Percentiles rank a stretch among this genome's conserved stretches.
phyloP scores from a whole-genome alignment of 495 filamentous ascomycete species.

The Cenococcum geophilum region DNA sequence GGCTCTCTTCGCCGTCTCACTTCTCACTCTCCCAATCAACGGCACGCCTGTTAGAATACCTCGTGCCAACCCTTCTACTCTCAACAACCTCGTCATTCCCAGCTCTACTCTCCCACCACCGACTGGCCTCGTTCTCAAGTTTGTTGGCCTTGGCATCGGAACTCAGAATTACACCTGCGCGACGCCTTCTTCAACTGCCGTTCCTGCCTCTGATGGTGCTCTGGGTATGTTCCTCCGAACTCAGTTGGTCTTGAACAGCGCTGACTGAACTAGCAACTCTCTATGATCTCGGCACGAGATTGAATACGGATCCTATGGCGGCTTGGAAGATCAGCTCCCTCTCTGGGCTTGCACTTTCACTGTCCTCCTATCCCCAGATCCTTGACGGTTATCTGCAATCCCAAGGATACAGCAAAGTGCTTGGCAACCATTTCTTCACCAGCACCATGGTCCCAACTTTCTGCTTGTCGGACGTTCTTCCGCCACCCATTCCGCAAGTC shows the following conservation, averaged over 20 bases:
- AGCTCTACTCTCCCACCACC: constrained; percentile 18
- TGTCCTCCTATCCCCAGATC: constrained; percentile 1
- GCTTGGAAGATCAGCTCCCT: constrained; percentile 19
- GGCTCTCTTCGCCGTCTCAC: constrained; percentile 14
- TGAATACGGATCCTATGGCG: constrained; percentile 21
- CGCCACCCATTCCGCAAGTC: constrained; percentile 18
- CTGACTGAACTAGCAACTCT: constrained; percentile 17
- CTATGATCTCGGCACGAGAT: constrained; percentile 25
- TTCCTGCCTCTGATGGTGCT: constrained; percentile 21
- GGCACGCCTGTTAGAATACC: constrained; percentile 7
- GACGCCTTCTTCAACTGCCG: constrained; percentile 16
- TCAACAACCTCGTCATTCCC: constrained; percentile 3
- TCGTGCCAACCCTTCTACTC: not conserved
- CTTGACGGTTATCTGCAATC: constrained; percentile 12
- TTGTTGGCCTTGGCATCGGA: constrained; percentile 26
- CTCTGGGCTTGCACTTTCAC: constrained; percentile 24
- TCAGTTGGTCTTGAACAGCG: not conserved
- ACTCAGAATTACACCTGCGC: constrained; percentile 33
- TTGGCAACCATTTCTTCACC: constrained; percentile 31
- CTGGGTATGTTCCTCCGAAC: constrained; percentile 14
- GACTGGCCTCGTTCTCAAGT: constrained; percentile 24
- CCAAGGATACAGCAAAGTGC: constrained; percentile 20
- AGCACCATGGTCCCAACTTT: constrained; percentile 22
- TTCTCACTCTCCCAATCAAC: constrained; percentile 7
- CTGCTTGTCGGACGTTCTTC: constrained; percentile 10